Evolutionary conservation across 1,284 basidiomycete genomes (phyloP), one percentile per base, ranked within the genome.

Genomic region (Fomitiporia mediterranea): DNA sequence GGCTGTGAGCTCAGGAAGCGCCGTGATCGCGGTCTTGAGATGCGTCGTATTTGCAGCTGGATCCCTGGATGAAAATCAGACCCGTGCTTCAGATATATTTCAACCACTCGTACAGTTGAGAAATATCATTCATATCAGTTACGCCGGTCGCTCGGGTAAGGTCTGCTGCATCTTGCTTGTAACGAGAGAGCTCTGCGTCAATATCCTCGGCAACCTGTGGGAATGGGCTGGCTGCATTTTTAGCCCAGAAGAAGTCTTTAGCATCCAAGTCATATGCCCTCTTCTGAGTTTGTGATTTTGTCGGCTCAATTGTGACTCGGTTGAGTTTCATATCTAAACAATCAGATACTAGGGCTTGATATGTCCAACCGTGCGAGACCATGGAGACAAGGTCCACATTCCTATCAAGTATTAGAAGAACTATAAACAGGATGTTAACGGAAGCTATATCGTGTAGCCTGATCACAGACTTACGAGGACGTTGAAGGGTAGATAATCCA

Each of bases 181-280:
- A 99, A 70, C 86, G 86, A 70, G 89, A 94, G 61, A 99, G 75
- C 70, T 99, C 97, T 3, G 79, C 67, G 66, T 99, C 94, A 54
- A 99, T 98, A 64, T 99, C 95, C 68, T 98, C 97, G 0, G 97
- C 96, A 1, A 99, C 97, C 65, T 98, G 93, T 30, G 97, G 97
- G 78, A 99, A 99, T 0, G 97, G 97, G 62, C 91, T 93, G 4
- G 90, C 86, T 1, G 94, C 93, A 67, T 99, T 98, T 72, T 93
- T 94, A 7, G 87, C 88, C 97, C 97, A 99, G 77, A 99, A 99
- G 71, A 97, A 99, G 71, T 99, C 97, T 66, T 98, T 98, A 11
- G 91, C 86, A 71, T 99, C 96, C 38, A 99, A 84, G 70, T 99
- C 97, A 67, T 98, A 98, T 0, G 90, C 86, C 61, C 89, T 89